Conservation (phyloP, 257 asterid species). For the Ilex aquifolium region DNA sequence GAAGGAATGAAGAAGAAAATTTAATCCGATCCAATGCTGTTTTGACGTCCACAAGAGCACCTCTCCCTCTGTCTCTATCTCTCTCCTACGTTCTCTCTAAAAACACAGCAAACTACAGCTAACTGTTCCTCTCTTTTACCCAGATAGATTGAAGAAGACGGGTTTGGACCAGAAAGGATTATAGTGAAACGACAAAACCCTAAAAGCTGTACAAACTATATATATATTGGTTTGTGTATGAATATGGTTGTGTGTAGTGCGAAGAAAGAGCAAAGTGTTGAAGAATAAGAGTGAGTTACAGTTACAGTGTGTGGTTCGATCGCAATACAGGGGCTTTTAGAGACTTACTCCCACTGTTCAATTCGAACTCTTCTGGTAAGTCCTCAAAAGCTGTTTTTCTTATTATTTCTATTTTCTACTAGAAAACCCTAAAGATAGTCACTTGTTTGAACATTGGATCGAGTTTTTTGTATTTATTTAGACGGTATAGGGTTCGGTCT, state of each 20-base stretch:
- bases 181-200: no score
- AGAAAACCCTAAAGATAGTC: neutral
- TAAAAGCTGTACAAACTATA: no score
- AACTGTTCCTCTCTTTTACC: no score
- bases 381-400: neutral
- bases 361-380: neutral
- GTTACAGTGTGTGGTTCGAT: neutral
- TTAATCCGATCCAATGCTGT: neutral
- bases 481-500: neutral
- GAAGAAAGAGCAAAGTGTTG: neutral
- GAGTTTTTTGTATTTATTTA: neutral
- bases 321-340: neutral
- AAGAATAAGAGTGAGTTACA: neutral
- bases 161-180: no score
- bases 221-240: neutral
- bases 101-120: no score
- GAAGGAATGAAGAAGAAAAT: neutral
- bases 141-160: no score
- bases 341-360: neutral
- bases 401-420: no score
- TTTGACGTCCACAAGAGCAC: neutral
- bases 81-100: neutral
- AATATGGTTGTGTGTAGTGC: no score
- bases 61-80: no score
- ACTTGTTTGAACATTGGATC: neutral